phyloP scores from a whole-genome alignment of 768 basidiomycete genomes.

The Boletales sp. region DNA sequence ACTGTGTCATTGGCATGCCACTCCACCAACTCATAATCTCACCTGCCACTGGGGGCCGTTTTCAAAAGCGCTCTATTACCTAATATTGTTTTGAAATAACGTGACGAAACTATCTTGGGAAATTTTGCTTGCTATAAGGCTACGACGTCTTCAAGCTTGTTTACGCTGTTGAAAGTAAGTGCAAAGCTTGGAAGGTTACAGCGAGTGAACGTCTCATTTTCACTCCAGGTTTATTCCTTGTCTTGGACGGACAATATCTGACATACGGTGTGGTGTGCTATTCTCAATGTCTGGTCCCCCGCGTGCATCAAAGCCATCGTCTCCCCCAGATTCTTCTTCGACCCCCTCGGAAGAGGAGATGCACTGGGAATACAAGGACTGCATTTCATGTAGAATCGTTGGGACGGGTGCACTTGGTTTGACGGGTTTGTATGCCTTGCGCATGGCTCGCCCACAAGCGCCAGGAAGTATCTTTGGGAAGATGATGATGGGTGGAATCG shows the following conservation, averaged over 20 bases:
- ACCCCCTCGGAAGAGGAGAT: slow-evolving; percentile 4
- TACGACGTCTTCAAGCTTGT: no score
- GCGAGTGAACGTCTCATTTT: no score
- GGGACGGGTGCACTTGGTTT: slow-evolving; percentile 61
- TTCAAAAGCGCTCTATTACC: no score
- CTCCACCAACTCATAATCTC: not conserved
- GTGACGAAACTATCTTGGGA: no score
- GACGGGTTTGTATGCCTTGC: slow-evolving; percentile 65
- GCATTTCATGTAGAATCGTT: slow-evolving; percentile 66
- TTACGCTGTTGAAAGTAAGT: no score
- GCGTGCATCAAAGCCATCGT: slow-evolving; percentile 4
- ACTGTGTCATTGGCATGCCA: not conserved
- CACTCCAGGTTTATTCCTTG: no score
- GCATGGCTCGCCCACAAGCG: slow-evolving; percentile 57
- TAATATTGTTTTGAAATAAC: no score
- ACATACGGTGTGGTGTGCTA: not conserved
- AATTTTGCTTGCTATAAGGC: no score
- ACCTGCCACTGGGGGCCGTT: no score
- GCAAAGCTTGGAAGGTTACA: no score
- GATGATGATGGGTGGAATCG: slow-evolving; percentile 56
- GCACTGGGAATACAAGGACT: slow-evolving; percentile 42
- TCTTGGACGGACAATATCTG: no score
- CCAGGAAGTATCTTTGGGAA: slow-evolving; percentile 62
- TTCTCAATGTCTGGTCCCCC: slow-evolving; percentile 20
- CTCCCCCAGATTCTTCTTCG: not conserved